Conservation (phyloP, 2,329 filamentous ascomycete species). For the Monosporascus sp. region DNA sequence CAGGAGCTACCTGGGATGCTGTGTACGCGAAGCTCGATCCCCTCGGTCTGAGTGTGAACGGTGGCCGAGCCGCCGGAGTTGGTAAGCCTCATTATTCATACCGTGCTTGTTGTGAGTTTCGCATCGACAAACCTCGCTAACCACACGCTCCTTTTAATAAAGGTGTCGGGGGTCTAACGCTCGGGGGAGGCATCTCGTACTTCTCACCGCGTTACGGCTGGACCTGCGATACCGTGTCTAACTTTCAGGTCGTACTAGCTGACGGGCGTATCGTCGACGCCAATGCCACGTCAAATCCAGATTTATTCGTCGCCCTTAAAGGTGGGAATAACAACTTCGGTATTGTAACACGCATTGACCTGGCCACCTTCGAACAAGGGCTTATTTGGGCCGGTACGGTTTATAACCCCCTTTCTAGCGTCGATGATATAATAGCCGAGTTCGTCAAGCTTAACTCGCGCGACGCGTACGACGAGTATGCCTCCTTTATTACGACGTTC, state of each 20-base stretch:
- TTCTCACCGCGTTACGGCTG: conserved; percentile 9
- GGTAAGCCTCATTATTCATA: neutral
- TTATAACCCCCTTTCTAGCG: neutral
- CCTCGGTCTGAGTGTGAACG: conserved; percentile 18
- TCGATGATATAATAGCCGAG: neutral
- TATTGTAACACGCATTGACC: conserved; percentile 7
- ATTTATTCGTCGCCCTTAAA: conserved; percentile 12
- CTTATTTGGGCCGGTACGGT: conserved; percentile 5
- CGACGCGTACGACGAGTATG: conserved; percentile 9
- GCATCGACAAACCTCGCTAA: neutral
- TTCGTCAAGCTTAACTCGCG: conserved; percentile 5
- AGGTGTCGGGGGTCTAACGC: conserved; percentile 7
- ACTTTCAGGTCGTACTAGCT: conserved; percentile 8
- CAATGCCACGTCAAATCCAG: conserved; percentile 5
- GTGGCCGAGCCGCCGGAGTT: conserved; percentile 8
- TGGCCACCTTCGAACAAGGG: conserved; percentile 8
- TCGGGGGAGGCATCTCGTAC: conserved; percentile 12
- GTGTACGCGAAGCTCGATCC: conserved; percentile 36
- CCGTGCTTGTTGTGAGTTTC: neutral
- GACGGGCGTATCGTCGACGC: conserved; percentile 7
- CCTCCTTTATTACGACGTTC: conserved; percentile 3
- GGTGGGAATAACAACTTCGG: conserved; percentile 13
- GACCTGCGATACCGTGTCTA: conserved; percentile 7
- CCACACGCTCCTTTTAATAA: neutral
- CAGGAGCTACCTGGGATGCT: conserved; percentile 38